Percentiles rank a stretch among this genome's conserved stretches.
Evolutionary conservation across 1,284 basidiomycete genomes (phyloP).

Genomic region (Butyriboletus appendiculatus): DNA sequence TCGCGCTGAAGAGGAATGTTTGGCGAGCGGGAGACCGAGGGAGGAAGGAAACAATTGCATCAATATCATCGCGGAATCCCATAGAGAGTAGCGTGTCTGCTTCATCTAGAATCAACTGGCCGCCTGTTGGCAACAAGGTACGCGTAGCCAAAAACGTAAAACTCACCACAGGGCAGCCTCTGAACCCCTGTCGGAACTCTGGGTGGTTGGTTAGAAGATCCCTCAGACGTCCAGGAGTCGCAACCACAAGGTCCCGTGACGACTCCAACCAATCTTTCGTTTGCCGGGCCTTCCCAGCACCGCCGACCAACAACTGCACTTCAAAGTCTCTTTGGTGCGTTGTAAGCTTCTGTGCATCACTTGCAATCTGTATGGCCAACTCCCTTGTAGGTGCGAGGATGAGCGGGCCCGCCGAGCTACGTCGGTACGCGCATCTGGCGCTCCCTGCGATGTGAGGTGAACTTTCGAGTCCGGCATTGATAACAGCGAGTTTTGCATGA

Average conservation of each 20-base stretch:
- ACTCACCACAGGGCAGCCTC: conserved; percentile 60
- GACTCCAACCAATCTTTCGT: conserved; percentile 65
- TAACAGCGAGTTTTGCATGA: conserved; percentile 40
- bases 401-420: conserved; percentile 67
- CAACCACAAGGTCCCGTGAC: conserved; percentile 86
- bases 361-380: conserved; percentile 91
- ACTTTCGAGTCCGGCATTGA: conserved; percentile 40
- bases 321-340: conserved; percentile 65
- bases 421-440: conserved; percentile 42
- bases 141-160: background rate
- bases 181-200: conserved; percentile 54
- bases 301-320: conserved; percentile 83
- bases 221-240: conserved; percentile 88
- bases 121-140: conserved; percentile 5
- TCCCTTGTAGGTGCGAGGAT: conserved; percentile 95
- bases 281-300: conserved; percentile 67
- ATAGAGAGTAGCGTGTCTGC: conserved; percentile 95
- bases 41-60: conserved; percentile 72
- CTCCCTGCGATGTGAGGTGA: conserved; percentile 36
- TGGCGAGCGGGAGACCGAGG: conserved; percentile 72
- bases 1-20: conserved; percentile 97
- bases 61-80: conserved; percentile 93
- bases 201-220: conserved; percentile 75
- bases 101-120: conserved; percentile 89
- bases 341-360: conserved; percentile 76